Base-by-base conservation (phyloP, 495 filamentous ascomycete genomes). In the Penicillium macrosclerotiorum region DNA sequence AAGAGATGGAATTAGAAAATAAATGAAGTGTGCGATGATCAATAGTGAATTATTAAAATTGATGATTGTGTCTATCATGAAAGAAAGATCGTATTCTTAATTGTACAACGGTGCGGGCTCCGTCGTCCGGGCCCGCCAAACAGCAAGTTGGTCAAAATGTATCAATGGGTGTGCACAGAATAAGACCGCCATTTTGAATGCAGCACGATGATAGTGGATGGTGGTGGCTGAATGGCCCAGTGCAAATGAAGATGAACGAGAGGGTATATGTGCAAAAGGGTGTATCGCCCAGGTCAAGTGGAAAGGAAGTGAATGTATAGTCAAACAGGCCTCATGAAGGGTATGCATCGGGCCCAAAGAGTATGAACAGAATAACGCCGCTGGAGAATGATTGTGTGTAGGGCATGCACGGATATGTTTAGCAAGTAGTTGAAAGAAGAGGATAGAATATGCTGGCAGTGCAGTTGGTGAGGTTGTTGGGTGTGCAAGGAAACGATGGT, bases 261-360 rank as follows among this genome's bases (percentile, higher is more conserved):
- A 16, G 43, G 35, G n/a, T n/a, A n/a, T 48, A 52, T 47, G 19
- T 47, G 49, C 43, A 26, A 41, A 41, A 29, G 24, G 38, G 38
- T 24, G 38, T 41, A 41, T 41, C 38, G 38, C 30, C 26, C 16
- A 18, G 30, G 4, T 3, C 6, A 7, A 39, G 20, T 20, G 18
- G 35, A 18, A 31, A 23, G 14, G 36, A 33, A 23, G 16, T 8
- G 18, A 34, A 27, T n/a, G 37, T 27, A 36, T 20, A 37, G 37
- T 41, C 30, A 38, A 20, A 33, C 13, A 11, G 11, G 13, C 37
- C 32, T 32, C 17, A 39, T 30, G 13, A 11, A 13, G 26, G 19
- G 20, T 19, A 48, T 37, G 37, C 17, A 22, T 22, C 14, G 33
- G 24, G 13, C 46, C 37, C 35, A 25, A 16, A 19, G 18, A 31